A percentile compares a stretch with the other conserved stretches of the same genome.
These are phyloP conservation scores for Parsonsia alboflavescens DNA, from an alignment of 257 asterid genomes.

Conservation along the genomic window DNA sequence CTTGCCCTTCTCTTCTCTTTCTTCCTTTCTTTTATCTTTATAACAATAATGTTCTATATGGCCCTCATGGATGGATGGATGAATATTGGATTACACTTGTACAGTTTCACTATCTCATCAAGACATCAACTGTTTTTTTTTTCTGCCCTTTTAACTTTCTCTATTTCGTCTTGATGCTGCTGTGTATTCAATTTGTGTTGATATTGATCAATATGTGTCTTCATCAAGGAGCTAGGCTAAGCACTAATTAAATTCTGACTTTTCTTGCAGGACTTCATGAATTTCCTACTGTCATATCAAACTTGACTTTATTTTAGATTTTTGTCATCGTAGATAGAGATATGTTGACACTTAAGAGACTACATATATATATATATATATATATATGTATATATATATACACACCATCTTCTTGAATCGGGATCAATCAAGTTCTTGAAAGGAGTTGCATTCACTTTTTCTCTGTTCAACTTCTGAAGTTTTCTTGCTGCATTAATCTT, in stretches of 20 bases:
- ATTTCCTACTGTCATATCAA: background rate
- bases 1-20: conserved; percentile 34
- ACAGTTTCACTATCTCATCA: conserved; percentile 61
- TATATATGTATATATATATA: too few relatives aligned
- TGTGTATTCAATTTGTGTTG: background rate
- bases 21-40: conserved; percentile 38
- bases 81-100: conserved; percentile 15
- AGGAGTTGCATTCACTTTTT: conserved; percentile 13
- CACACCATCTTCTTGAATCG: background rate
- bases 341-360: background rate
- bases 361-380: too few relatives aligned
- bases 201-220: background rate
- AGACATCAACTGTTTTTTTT: conserved; percentile 20
- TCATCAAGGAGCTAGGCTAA: background rate
- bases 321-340: background rate
- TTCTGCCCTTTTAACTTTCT: conserved; percentile 12
- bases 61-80: conserved; percentile 1
- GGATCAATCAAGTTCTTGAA: conserved; percentile 1
- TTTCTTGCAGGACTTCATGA: background rate
- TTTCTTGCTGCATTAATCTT: background rate
- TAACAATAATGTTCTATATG: conserved; percentile 8
- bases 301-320: background rate
- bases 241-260: background rate
- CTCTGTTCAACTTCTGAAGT: background rate
- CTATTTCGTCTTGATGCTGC: background rate